phyloP scores from a whole-genome alignment of 257 asterid genomes.

The Jacaranda mimosifolia region DNA sequence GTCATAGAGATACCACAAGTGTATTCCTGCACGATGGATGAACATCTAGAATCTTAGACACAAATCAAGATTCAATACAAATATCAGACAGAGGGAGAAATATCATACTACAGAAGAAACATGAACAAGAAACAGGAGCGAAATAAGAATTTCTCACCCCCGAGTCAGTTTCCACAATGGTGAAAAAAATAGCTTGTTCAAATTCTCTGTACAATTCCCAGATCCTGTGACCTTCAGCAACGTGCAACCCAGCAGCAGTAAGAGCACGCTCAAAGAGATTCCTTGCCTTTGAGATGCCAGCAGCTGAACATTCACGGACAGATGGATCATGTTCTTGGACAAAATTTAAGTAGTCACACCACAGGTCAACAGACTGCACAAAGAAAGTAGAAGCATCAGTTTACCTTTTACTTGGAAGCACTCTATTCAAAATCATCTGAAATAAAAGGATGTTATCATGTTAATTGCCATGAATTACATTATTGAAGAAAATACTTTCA shows the following conservation, averaged over 20 bases:
- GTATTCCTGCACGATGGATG: constrained; percentile 13
- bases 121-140: constrained; percentile 25
- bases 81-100: constrained; percentile 16
- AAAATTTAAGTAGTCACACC: constrained; percentile 91
- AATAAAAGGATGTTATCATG: constrained; percentile 26
- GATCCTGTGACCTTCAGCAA: constrained; percentile 82
- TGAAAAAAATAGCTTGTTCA: constrained; percentile 73
- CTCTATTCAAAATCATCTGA: constrained; percentile 6
- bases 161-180: constrained; percentile 64
- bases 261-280: constrained; percentile 90
- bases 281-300: constrained; percentile 80
- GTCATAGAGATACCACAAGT: constrained; percentile 8
- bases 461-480: constrained; percentile 25
- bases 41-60: constrained; percentile 1
- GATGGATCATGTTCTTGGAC: constrained; percentile 77
- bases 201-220: constrained; percentile 87
- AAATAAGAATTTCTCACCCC: constrained; percentile 55
- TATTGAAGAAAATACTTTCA: constrained; percentile 23
- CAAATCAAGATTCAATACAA: constrained; percentile 15
- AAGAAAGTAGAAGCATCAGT: constrained; percentile 37
- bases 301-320: constrained; percentile 60
- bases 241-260: constrained; percentile 89
- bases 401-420: background rate
- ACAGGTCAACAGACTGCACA: constrained; percentile 84
- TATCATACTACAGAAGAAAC: background rate